Evolutionary conservation across 257 asterid species (phyloP).

Genomic region (Asclepias syriaca): DNA sequence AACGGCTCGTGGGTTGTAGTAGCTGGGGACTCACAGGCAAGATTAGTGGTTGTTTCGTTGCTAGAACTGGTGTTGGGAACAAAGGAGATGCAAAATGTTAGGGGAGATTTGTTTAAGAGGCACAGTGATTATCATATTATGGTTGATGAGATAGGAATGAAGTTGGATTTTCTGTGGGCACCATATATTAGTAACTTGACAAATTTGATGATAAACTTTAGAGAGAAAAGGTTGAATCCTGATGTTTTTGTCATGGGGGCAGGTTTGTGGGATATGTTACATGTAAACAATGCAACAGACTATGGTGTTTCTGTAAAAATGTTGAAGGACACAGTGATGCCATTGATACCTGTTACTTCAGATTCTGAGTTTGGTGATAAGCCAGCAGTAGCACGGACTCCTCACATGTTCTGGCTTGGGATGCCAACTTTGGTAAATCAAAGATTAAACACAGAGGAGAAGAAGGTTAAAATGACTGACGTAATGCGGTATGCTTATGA

Average conservation of each 20-base stretch:
- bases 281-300: conserved; percentile 50
- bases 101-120: conserved; percentile 82
- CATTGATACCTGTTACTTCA: conserved; percentile 59
- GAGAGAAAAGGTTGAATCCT: conserved; percentile 40
- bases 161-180: conserved; percentile 88
- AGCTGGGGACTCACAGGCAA: conserved; percentile 92
- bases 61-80: conserved; percentile 66
- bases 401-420: conserved; percentile 88
- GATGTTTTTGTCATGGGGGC: conserved; percentile 89
- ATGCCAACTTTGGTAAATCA: conserved; percentile 76
- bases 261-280: conserved; percentile 95
- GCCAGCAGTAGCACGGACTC: conserved; percentile 28
- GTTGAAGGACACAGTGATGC: conserved; percentile 50
- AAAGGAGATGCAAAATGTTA: conserved; percentile 41
- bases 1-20: conserved; percentile 92
- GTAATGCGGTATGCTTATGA: conserved; percentile 43
- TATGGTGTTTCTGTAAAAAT: conserved; percentile 45
- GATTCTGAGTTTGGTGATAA: conserved; percentile 32
- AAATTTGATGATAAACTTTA: conserved; percentile 34
- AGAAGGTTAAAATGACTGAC: conserved; percentile 64
- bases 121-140: conserved; percentile 69
- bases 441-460: conserved; percentile 67
- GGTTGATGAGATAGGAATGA: conserved; percentile 75
- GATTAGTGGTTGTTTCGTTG: conserved; percentile 75
- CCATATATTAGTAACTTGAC: conserved; percentile 72